Base-by-base conservation (phyloP, 1,284 basidiomycete genomes). In the Kwoniella shivajii region DNA sequence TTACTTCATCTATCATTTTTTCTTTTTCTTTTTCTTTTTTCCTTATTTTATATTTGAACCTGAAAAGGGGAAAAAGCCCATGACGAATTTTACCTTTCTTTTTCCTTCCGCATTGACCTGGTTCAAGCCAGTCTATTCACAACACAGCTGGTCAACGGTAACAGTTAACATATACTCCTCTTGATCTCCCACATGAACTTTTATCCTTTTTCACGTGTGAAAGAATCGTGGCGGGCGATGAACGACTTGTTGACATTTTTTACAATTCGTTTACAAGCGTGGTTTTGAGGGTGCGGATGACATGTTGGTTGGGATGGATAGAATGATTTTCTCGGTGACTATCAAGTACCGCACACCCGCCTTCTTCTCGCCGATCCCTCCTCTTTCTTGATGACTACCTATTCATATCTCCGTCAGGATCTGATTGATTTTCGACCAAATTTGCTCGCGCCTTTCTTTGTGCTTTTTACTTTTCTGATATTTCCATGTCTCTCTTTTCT, bases 181-280 rank as follows among this genome's bases (percentile, higher is more conserved):
- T n/a, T n/a, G n/a, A n/a, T n/a, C n/a, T n/a, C n/a, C n/a, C n/a
- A n/a, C n/a, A n/a, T n/a, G n/a, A n/a, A n/a, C n/a, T n/a, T n/a
- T n/a, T 45, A 45, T 31, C 18, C 16, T 13, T 31, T 45, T 29
- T 47, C 45, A 47, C 45, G 45, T 47, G 45, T 47, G 45, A 47
- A 33, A 30, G 9, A 2, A n/a, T 47, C 45, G 45, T 47, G 45
- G 45, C 45, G 36, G 30, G 45, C 6, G 29, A 18, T 9, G 20
- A 42, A 26, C 26, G 41, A n/a, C n/a, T n/a, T n/a, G n/a, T n/a
- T n/a, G n/a, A n/a, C n/a, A n/a, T n/a, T n/a, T n/a, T n/a, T n/a
- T n/a, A n/a, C 16, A 42, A 6, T 4, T 18, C 20, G 18, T 13
- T 10, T 20, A 10, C 11, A 18, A 10, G 38, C 6, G 38, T 10